Conservation (phyloP, 257 asterid species). For the Galeopsis tetrahit region DNA sequence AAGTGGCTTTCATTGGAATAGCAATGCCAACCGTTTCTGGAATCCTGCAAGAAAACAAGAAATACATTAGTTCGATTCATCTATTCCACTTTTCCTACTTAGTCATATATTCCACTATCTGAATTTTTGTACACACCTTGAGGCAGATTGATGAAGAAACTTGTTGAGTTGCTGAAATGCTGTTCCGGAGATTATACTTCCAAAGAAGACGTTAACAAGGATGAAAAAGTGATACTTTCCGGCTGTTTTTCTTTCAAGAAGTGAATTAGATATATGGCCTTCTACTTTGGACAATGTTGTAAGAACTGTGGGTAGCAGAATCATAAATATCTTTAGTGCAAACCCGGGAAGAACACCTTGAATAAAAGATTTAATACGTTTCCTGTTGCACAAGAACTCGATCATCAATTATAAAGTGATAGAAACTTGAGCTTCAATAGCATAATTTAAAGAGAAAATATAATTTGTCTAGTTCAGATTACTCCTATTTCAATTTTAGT, state of each 20-base stretch:
- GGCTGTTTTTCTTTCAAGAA: conserved; percentile 75
- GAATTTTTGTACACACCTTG: conserved; percentile 49
- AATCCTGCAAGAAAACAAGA: conserved; percentile 53
- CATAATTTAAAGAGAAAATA: no score
- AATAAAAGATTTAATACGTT: conserved; percentile 51
- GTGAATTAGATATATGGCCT: conserved; percentile 71
- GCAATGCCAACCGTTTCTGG: conserved; percentile 79
- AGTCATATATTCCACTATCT: no score
- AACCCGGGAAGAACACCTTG: conserved; percentile 96
- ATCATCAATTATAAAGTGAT: background rate
- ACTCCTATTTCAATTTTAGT: no score
- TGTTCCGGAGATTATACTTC: conserved; percentile 85
- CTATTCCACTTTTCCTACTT: background rate
- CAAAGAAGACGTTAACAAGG: conserved; percentile 82
- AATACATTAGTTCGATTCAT: background rate
- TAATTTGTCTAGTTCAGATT: no score
- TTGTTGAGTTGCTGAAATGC: conserved; percentile 81
- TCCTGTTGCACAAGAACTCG: conserved; percentile 45
- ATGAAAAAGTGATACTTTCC: conserved; percentile 76
- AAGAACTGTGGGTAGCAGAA: conserved; percentile 64
- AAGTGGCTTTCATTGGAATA: conserved; percentile 88
- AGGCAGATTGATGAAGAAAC: conserved; percentile 67
- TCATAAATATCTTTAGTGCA: conserved; percentile 68
- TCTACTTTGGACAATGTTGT: conserved; percentile 73
- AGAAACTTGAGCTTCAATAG: no score